phyloP scores from a whole-genome alignment of 495 filamentous ascomycete species.

The Tuber umbilicatum region DNA sequence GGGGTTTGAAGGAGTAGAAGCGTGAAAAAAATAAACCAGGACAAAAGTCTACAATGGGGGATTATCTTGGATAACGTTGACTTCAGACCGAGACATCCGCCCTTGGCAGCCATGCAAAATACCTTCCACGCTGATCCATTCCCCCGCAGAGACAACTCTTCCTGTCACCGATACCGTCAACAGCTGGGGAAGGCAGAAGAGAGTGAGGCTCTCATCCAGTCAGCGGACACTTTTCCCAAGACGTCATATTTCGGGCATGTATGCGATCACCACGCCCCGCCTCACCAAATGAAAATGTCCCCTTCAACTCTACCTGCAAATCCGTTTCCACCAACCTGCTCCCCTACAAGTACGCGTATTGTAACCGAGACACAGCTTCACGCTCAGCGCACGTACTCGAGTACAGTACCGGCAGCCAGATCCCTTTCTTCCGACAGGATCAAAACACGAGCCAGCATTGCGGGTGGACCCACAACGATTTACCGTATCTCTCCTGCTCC shows the following conservation, averaged over 20 bases:
- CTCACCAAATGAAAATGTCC: background rate
- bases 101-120: too few relatives aligned
- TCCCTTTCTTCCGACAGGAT: background rate
- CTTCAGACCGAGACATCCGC: background rate
- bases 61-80: background rate
- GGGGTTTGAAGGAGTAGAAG: background rate
- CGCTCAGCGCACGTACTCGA: background rate
- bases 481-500: too few relatives aligned
- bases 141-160: background rate
- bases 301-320: background rate
- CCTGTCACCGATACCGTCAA: background rate
- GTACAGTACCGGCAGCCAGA: background rate
- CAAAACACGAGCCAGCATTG: background rate
- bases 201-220: background rate
- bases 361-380: background rate
- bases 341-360: too few relatives aligned
- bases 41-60: background rate
- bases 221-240: too few relatives aligned
- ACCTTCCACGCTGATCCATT: background rate
- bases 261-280: background rate
- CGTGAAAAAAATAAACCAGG: background rate
- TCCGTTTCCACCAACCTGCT: background rate
- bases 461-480: too few relatives aligned
- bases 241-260: slow-evolving; percentile 8
- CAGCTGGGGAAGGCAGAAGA: background rate